Base-by-base conservation (phyloP, 805 yeast genomes). In the Ogataea henricii region DNA sequence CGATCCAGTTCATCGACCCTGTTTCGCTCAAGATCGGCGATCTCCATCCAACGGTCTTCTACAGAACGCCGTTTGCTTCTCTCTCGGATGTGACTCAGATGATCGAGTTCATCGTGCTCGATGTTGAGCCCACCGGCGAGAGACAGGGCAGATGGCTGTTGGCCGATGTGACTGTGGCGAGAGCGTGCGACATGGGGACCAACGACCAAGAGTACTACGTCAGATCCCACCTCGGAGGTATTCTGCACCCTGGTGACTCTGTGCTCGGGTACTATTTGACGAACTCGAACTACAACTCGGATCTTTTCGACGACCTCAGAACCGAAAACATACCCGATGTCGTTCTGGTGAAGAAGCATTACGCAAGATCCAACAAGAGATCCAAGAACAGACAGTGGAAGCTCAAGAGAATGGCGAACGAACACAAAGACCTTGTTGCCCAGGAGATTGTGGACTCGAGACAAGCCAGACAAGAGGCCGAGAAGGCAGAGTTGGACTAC, bases 361-460 rank as follows among this genome's bases (percentile, higher is more conserved):
- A 90, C 73, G 77, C 83, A 39, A 85, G 96, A 76, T 86, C 85
- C 73, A 75, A 82, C 40, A 81, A 79, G 72, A 85, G 82, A 73
- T 71, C 79, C 56, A 85, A 85, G 79, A 80, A 83, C 76, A 83
- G 92, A 78, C 76, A 76, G 68, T 89, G 96, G 96, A 89, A 86
- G 71, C 82, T 92, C 70, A 87, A 88, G 83, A 87, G 98, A 78
- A 91, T 92, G 97, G 98, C 98, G 32, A 87, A 78, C 64, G 98
- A 94, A 71, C 96, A 91, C 72, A 80, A 82, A 56, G 97, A 91
- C 59, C 82, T 89, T 55, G 90, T 84, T 38, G 95, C 94, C 48
- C 76, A 81, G 56, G 81, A 76, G 48, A 55, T 54, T 32, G 56
- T 53, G 44, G 73, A 69, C 52, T 74, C 81, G 2, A 85, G 90